These are phyloP conservation scores for Heterobasidion parviporum DNA, from an alignment of 1,284 basidiomycete species.

Conservation along the genomic window DNA sequence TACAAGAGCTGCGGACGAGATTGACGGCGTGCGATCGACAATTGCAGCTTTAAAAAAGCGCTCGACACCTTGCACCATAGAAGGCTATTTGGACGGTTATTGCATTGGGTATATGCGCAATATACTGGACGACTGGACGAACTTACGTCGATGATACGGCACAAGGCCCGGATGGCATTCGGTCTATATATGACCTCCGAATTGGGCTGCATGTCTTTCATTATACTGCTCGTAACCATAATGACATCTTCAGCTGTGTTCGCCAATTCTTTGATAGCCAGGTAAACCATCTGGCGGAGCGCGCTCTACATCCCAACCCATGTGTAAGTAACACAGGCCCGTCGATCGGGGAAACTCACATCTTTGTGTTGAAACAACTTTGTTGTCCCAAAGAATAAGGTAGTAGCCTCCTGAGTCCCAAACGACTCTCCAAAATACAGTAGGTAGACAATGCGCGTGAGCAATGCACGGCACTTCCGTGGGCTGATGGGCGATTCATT, in stretches of 20 bases:
- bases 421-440: conserved; percentile 96
- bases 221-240: conserved; percentile 99
- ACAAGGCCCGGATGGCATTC: conserved; percentile 94
- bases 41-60: conserved; percentile 99
- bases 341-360: conserved; percentile 48
- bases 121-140: too few relatives aligned
- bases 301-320: conserved; percentile 56
- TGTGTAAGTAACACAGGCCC: neutral
- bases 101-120: too few relatives aligned
- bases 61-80: conserved; percentile 97
- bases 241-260: conserved; percentile 98
- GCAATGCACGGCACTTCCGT: conserved; percentile 91
- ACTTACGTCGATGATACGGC: conserved; percentile 90
- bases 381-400: conserved; percentile 97
- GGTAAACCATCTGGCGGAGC: conserved; percentile 95
- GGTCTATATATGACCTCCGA: conserved; percentile 98
- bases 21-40: conserved; percentile 93
- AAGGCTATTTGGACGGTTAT: conserved; percentile 47
- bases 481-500: conserved; percentile 98
- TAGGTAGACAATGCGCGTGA: conserved; percentile 95
- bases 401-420: conserved; percentile 93
- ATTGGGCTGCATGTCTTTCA: conserved; percentile 99
- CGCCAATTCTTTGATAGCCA: conserved; percentile 97
- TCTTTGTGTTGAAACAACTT: conserved; percentile 99
- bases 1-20: conserved; percentile 93